phyloP scores from a whole-genome alignment of 345 rosid genomes.

The Eutrema heterophyllum region DNA sequence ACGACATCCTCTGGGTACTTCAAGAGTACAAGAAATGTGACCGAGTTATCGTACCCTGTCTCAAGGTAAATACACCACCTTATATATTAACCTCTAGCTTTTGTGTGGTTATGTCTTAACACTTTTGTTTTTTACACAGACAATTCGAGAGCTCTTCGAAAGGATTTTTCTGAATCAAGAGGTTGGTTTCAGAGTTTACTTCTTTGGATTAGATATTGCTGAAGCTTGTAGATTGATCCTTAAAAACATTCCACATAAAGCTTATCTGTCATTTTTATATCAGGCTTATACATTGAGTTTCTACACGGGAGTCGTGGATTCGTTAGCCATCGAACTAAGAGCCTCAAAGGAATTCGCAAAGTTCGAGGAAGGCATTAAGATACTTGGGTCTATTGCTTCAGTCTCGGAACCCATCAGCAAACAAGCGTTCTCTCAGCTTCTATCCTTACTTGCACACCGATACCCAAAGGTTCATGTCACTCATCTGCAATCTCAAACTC shows the following conservation, averaged over 20 bases:
- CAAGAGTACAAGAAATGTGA: slow-evolving; percentile 68
- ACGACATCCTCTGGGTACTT: slow-evolving; percentile 79
- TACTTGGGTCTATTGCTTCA: slow-evolving; percentile 76
- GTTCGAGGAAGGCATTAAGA: slow-evolving; percentile 61
- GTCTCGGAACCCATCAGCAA: slow-evolving; percentile 44
- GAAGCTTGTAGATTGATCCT: background rate
- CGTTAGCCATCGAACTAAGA: slow-evolving; percentile 63
- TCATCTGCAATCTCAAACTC: background rate
- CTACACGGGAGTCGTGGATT: slow-evolving; percentile 59
- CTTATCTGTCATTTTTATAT: slow-evolving; percentile 14
- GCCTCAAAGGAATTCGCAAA: slow-evolving; percentile 71
- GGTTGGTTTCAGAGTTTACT: slow-evolving; percentile 45
- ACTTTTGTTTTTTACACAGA: slow-evolving; percentile 44
- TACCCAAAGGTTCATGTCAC: slow-evolving; percentile 61
- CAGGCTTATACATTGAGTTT: slow-evolving; percentile 55
- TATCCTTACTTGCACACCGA: slow-evolving; percentile 63
- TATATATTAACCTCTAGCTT: background rate
- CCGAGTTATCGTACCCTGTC: slow-evolving; percentile 74
- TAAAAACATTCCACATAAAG: background rate
- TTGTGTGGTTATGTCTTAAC: background rate
- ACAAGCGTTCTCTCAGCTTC: slow-evolving; percentile 62
- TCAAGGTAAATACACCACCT: slow-evolving; percentile 51
- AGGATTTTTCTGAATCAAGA: slow-evolving; percentile 60
- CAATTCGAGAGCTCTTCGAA: slow-evolving; percentile 65
- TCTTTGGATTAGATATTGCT: background rate